phyloP scores from a whole-genome alignment of 1,139 yeast species.

The Lodderomyces oxycetoniae region DNA sequence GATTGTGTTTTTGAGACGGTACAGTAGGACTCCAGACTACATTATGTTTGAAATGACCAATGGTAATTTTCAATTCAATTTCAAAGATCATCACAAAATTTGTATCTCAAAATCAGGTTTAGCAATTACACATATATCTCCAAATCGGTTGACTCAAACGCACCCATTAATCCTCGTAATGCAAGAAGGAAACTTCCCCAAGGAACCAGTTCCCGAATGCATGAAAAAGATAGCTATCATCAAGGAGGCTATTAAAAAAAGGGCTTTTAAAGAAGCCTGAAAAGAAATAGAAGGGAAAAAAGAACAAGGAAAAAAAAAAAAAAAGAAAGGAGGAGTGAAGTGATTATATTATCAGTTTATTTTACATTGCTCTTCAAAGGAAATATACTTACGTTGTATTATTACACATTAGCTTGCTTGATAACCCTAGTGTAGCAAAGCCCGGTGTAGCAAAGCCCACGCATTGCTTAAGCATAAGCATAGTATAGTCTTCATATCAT shows the following conservation, averaged over 20 bases:
- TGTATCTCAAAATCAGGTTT: constrained; percentile 74
- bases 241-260: constrained; percentile 39
- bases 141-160: constrained; percentile 68
- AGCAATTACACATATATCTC: constrained; percentile 77
- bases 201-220: constrained; percentile 50
- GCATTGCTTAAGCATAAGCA: no score
- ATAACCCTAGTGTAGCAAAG: no score
- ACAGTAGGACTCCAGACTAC: constrained; percentile 70
- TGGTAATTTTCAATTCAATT: constrained; percentile 90
- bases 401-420: no score
- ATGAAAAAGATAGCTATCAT: constrained; percentile 33
- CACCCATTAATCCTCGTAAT: constrained; percentile 58
- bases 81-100: constrained; percentile 89
- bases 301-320: no score
- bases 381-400: no score
- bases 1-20: constrained; percentile 73
- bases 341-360: neutral
- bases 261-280: constrained; percentile 31
- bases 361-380: no score
- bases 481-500: no score
- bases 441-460: no score
- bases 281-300: no score
- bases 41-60: constrained; percentile 93
- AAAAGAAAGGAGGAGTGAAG: no score
- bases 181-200: constrained; percentile 60